Evolutionary conservation across 306 rosid genomes (phyloP).

Genomic region (Casuarina equisetifolia): DNA sequence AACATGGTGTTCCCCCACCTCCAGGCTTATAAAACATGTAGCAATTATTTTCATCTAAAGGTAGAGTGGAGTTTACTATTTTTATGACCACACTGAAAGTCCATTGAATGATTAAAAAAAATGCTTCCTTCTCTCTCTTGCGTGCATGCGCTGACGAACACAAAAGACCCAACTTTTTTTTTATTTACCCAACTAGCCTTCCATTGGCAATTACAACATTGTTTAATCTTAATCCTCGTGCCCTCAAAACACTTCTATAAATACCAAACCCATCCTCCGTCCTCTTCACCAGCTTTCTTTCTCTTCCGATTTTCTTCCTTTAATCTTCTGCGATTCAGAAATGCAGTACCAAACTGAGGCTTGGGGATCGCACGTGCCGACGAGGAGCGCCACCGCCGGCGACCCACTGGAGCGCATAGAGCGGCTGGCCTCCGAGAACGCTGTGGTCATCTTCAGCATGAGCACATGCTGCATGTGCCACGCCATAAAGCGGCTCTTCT

Average conservation of each 20-base stretch:
- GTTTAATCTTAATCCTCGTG: constrained; percentile 19
- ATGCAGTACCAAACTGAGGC: constrained; percentile 65
- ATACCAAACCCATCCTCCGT: constrained; percentile 30
- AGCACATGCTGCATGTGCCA: constrained; percentile 92
- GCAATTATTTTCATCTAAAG: neutral
- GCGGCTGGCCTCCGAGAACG: constrained; percentile 69
- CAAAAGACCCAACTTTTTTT: constrained; percentile 32
- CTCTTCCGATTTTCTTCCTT: neutral
- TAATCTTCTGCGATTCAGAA: neutral
- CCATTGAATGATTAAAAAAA: too few species aligned
- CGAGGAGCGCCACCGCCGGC: constrained; percentile 28
- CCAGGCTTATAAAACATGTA: neutral
- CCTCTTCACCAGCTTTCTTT: neutral
- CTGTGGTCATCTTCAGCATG: constrained; percentile 80
- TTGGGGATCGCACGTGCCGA: constrained; percentile 49
- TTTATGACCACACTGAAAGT: constrained; percentile 2
- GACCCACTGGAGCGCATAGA: constrained; percentile 54
- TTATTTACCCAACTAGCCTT: constrained; percentile 30
- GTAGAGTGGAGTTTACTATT: neutral
- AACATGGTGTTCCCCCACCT: too few species aligned
- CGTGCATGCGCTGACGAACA: constrained; percentile 50
- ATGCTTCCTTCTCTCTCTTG: constrained; percentile 22
- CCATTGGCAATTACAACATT: neutral
- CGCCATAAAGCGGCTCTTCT: constrained; percentile 76
- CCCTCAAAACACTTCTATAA: constrained; percentile 50